A percentile compares a stretch with the other conserved stretches of the same genome.
Conservation (phyloP, 257 asterid species). For the Hygrophila difformis region DNA sequence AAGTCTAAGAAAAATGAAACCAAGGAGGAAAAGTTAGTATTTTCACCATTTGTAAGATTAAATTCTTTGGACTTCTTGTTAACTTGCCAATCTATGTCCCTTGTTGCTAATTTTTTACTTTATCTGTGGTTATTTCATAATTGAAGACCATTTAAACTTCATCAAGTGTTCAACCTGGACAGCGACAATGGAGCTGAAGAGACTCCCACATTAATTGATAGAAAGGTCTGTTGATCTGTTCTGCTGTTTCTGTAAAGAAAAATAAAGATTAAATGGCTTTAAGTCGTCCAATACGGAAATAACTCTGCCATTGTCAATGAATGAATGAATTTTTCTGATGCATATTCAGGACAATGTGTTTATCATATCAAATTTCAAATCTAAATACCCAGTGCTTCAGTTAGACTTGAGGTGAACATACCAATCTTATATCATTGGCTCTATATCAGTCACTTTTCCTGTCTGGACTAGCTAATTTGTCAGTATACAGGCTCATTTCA, state of each 20-base stretch:
- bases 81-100: constrained; percentile 8
- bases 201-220: constrained; percentile 86
- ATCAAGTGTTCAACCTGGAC: constrained; percentile 85
- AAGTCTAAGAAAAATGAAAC: constrained; percentile 94
- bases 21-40: constrained; percentile 76
- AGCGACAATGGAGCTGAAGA: constrained; percentile 97
- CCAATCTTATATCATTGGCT: no score
- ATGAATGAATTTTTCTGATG: neutral
- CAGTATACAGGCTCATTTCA: constrained; percentile 68
- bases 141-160: constrained; percentile 67
- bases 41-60: neutral
- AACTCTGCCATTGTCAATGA: constrained; percentile 9
- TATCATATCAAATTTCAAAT: constrained; percentile 88
- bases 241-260: neutral
- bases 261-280: no score
- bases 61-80: constrained; percentile 9
- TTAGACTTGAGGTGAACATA: constrained; percentile 64
- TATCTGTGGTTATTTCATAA: no score
- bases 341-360: constrained; percentile 61
- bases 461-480: neutral
- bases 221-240: constrained; percentile 54
- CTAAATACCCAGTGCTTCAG: constrained; percentile 91
- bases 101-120: constrained; percentile 5
- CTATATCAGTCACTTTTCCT: no score
- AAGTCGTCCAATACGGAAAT: no score